phyloP scores from a whole-genome alignment of 805 yeast genomes.

The Candida boidinii region DNA sequence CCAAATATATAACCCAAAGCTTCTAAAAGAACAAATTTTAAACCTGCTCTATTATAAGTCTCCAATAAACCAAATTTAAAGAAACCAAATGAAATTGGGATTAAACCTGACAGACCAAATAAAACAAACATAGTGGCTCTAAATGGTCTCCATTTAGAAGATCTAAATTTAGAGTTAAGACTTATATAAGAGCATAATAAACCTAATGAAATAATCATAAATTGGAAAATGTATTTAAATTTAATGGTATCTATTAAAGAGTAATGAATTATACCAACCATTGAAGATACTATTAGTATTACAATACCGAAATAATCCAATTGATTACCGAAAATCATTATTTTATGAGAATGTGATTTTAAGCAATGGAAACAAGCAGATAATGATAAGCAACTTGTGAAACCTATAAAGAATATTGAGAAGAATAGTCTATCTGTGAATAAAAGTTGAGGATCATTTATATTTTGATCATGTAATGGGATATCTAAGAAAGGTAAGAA shows the following conservation, averaged over 20 bases:
- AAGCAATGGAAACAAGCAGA: conserved; percentile 43
- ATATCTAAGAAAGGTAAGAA: too few relatives aligned
- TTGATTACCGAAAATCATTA: conserved; percentile 38
- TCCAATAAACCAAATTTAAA: conserved; percentile 38
- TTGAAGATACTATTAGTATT: conserved; percentile 38
- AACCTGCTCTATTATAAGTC: conserved; percentile 42
- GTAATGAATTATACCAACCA: conserved; percentile 28
- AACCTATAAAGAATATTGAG: conserved; percentile 36
- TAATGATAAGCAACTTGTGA: conserved; percentile 34
- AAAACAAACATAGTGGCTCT: conserved; percentile 72
- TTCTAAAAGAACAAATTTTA: conserved; percentile 58
- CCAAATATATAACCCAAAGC: conserved; percentile 73
- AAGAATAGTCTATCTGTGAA: conserved; percentile 34
- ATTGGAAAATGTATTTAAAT: conserved; percentile 29
- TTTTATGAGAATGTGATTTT: conserved; percentile 38
- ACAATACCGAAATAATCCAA: conserved; percentile 51
- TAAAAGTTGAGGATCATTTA: conserved; percentile 14
- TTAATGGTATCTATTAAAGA: conserved; percentile 36
- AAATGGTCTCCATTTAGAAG: conserved; percentile 63
- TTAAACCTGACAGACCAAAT: conserved; percentile 70
- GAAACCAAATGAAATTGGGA: conserved; percentile 58
- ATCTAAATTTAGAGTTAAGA: conserved; percentile 55
- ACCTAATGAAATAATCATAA: conserved; percentile 48
- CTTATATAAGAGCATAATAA: conserved; percentile 54
- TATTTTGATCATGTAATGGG: too few relatives aligned